Conservation (phyloP, 352 stramenopile species). For the Phytophthora hibernalis region DNA sequence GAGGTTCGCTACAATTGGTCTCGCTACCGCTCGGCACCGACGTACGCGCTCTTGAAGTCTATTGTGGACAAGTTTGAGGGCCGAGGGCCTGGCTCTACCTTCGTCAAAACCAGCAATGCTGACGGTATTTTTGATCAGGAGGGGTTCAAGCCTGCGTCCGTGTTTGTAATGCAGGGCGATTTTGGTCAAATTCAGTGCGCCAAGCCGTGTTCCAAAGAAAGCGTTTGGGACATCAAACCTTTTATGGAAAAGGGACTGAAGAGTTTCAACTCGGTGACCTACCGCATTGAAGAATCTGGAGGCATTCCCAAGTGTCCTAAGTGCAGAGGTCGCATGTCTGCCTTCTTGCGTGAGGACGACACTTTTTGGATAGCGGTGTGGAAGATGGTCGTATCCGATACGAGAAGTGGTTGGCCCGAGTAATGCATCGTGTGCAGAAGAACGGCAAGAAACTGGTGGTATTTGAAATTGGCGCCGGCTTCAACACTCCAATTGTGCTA, state of each 20-base stretch:
- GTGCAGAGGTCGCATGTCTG: slow-evolving; percentile 45
- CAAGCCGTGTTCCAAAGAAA: slow-evolving; percentile 39
- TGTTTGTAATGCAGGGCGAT: slow-evolving; percentile 67
- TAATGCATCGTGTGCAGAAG: slow-evolving; percentile 30
- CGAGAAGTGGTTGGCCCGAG: slow-evolving; percentile 37
- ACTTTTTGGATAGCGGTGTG: slow-evolving; percentile 47
- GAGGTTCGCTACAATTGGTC: slow-evolving; percentile 53
- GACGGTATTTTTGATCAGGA: slow-evolving; percentile 73
- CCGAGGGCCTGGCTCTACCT: slow-evolving; percentile 33
- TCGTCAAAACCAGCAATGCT: slow-evolving; percentile 63
- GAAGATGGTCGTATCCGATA: slow-evolving; percentile 32
- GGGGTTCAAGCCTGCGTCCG: slow-evolving; percentile 46
- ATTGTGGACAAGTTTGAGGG: slow-evolving; percentile 42
- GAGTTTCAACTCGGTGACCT: slow-evolving; percentile 50
- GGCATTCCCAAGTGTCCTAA: slow-evolving; percentile 50
- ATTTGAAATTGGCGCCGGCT: slow-evolving; percentile 65
- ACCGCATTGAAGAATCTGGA: slow-evolving; percentile 48
- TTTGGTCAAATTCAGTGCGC: slow-evolving; percentile 62
- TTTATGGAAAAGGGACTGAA: slow-evolving; percentile 52
- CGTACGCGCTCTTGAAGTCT: slow-evolving; percentile 46
- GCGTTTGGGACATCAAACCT: slow-evolving; percentile 46
- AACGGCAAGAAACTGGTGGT: slow-evolving; percentile 59
- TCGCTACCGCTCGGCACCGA: slow-evolving; percentile 46
- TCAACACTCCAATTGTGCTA: slow-evolving; percentile 46
- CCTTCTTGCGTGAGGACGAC: slow-evolving; percentile 39